phyloP scores from a whole-genome alignment of 352 stramenopile species.

The Pythium periplocum region DNA sequence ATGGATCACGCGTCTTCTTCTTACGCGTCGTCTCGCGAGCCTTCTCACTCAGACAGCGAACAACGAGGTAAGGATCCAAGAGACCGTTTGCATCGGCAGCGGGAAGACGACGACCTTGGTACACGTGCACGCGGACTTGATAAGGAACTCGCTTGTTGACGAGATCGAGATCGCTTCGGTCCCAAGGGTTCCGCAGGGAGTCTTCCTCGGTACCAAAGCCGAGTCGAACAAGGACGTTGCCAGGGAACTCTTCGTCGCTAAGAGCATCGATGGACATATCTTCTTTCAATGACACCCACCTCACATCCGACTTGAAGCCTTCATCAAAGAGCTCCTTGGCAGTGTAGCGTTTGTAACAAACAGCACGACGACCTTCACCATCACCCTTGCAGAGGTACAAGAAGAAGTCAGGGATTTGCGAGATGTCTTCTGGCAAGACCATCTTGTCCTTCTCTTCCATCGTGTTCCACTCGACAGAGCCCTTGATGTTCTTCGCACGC shows the following conservation, averaged over 20 bases:
- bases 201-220: slow-evolving; percentile 76
- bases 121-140: slow-evolving; percentile 81
- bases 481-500: slow-evolving; percentile 65
- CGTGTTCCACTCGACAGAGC: slow-evolving; percentile 80
- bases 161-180: slow-evolving; percentile 40
- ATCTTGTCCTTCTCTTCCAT: slow-evolving; percentile 76
- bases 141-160: slow-evolving; percentile 80
- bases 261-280: slow-evolving; percentile 77
- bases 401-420: slow-evolving; percentile 86
- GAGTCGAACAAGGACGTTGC: slow-evolving; percentile 73
- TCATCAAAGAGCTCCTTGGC: slow-evolving; percentile 68
- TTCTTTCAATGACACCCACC: slow-evolving; percentile 81
- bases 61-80: slow-evolving; percentile 77
- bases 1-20: slow-evolving; percentile 72
- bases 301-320: slow-evolving; percentile 46
- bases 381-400: slow-evolving; percentile 80
- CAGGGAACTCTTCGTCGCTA: slow-evolving; percentile 72
- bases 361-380: slow-evolving; percentile 42
- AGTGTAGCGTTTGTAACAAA: slow-evolving; percentile 80
- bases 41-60: slow-evolving; percentile 79
- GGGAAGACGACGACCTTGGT: slow-evolving; percentile 73
- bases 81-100: slow-evolving; percentile 81
- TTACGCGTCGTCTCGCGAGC: slow-evolving; percentile 65
- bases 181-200: slow-evolving; percentile 48
- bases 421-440: slow-evolving; percentile 57